phyloP scores from a whole-genome alignment of 2,329 filamentous ascomycete genomes.

The Lachnellula suecica region DNA sequence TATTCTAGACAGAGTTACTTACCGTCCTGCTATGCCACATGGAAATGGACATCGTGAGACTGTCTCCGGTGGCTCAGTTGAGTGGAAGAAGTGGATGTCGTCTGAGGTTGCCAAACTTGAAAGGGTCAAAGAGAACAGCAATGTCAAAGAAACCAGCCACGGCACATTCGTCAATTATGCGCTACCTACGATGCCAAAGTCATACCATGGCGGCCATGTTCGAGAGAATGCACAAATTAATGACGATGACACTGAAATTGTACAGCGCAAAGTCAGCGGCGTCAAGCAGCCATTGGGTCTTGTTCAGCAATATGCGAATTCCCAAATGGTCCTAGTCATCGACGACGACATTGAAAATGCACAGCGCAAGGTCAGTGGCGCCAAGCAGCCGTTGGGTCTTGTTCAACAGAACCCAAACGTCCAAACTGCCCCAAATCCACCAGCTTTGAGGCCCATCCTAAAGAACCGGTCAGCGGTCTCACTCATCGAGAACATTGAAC shows the following conservation, averaged over 20 bases:
- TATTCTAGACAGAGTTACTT: constrained; percentile 33
- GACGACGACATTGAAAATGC: too few species aligned
- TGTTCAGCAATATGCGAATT: constrained; percentile 16
- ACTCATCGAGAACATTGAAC: constrained; percentile 17
- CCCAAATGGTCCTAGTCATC: too few species aligned
- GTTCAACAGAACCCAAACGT: constrained; percentile 15
- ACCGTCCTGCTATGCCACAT: constrained; percentile 27
- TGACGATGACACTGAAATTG: constrained; percentile 32
- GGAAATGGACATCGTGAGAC: constrained; percentile 33
- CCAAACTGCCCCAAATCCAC: constrained; percentile 7
- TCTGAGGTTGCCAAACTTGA: constrained; percentile 50
- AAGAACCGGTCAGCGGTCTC: constrained; percentile 27
- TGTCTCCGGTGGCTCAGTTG: constrained; percentile 47
- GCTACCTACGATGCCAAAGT: constrained; percentile 29
- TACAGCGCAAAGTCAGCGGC: constrained; percentile 6
- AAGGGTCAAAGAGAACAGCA: constrained; percentile 22
- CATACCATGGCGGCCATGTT: constrained; percentile 40
- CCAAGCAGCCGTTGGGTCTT: constrained; percentile 25
- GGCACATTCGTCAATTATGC: constrained; percentile 24
- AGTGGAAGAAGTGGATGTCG: constrained; percentile 57
- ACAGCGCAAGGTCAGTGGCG: constrained; percentile 2
- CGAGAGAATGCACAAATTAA: constrained; percentile 52
- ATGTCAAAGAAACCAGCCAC: background rate
- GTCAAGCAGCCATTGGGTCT: constrained; percentile 26
- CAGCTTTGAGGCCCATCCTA: constrained; percentile 26